phyloP scores from a whole-genome alignment of 306 rosid genomes.

The Datisca glomerata region DNA sequence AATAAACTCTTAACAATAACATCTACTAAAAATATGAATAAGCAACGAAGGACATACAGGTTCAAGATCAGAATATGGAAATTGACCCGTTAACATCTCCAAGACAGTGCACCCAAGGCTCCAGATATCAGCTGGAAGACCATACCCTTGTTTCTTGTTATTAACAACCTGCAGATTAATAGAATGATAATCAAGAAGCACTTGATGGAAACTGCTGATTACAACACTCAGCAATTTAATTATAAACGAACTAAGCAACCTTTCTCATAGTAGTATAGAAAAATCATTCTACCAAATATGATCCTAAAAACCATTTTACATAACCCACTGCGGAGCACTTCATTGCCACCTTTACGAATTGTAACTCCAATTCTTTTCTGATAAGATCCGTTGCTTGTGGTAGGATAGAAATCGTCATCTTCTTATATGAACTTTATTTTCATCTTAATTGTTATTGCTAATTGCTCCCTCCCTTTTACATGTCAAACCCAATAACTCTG shows the following conservation, averaged over 20 bases:
- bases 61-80: conserved; percentile 62
- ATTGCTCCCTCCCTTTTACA: too few relatives aligned
- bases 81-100: conserved; percentile 67
- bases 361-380: too few relatives aligned
- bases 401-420: too few relatives aligned
- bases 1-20: too few relatives aligned
- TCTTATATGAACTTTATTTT: too few relatives aligned
- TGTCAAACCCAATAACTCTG: too few relatives aligned
- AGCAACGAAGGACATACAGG: too few relatives aligned
- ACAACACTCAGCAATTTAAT: not conserved
- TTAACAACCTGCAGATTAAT: conserved; percentile 68
- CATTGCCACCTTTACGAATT: too few relatives aligned
- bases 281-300: not conserved
- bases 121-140: conserved; percentile 94
- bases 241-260: not conserved
- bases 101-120: conserved; percentile 97
- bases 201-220: not conserved
- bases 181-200: conserved; percentile 9
- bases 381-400: too few relatives aligned
- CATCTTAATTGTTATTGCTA: too few relatives aligned
- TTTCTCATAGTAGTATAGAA: not conserved
- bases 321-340: too few relatives aligned
- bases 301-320: not conserved
- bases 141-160: conserved; percentile 60
- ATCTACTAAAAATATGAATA: too few relatives aligned